Evolutionary conservation across 73 alveolate species (phyloP).

Genomic region (Tetrahymena borealis): DNA sequence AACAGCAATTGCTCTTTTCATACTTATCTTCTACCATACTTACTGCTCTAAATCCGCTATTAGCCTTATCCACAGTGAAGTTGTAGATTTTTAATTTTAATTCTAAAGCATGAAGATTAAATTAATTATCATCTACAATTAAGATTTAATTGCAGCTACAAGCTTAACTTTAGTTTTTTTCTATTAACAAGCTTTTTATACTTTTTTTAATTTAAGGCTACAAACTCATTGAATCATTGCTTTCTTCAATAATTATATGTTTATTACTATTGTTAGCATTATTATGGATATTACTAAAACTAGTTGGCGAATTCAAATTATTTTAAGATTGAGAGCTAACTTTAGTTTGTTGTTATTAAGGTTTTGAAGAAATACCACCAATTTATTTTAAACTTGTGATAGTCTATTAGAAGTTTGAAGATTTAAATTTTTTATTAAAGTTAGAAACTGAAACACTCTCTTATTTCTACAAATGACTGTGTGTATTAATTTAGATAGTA

Average conservation of each 20-base stretch:
- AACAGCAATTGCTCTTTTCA: not conserved
- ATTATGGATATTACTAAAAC: not conserved
- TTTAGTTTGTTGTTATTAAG: not conserved
- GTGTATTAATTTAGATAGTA: not conserved
- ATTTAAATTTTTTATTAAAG: not conserved
- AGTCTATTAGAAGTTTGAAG: not conserved
- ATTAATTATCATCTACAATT: not conserved
- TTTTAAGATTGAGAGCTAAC: not conserved
- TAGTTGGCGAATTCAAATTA: no score
- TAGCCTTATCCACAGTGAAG: not conserved
- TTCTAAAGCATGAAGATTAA: not conserved
- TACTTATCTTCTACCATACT: not conserved
- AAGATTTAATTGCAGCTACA: not conserved
- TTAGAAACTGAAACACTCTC: not conserved
- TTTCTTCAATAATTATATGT: not conserved
- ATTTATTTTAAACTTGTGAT: not conserved
- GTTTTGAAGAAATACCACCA: not conserved
- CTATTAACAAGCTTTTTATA: not conserved
- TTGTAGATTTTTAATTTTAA: not conserved
- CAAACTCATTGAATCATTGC: no score
- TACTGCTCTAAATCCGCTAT: not conserved
- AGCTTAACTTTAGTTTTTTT: not conserved
- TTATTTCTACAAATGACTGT: not conserved
- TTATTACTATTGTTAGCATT: not conserved
- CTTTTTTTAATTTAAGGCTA: no score